Percentiles rank a stretch among this genome's conserved stretches.
Conservation (phyloP, 2,329 filamentous ascomycete species). For the Apiospora sp. region DNA sequence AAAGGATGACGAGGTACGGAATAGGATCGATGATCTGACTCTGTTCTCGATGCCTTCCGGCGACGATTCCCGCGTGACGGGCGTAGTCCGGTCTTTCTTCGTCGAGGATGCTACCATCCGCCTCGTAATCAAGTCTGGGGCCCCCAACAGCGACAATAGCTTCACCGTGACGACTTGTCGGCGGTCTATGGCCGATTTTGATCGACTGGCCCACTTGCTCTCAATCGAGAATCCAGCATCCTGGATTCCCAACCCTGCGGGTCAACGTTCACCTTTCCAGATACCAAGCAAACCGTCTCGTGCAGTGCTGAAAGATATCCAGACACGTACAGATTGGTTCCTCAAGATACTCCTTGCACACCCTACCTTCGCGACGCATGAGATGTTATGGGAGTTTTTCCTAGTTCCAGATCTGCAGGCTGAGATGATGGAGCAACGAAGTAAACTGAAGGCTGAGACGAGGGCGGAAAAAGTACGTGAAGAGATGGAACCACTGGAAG, state of each 20-base stretch:
- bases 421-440: conserved; percentile 88
- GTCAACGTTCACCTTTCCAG: conserved; percentile 87
- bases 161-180: conserved; percentile 96
- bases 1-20: conserved; percentile 96
- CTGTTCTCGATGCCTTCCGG: conserved; percentile 78
- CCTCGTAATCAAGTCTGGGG: conserved; percentile 92
- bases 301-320: conserved; percentile 85
- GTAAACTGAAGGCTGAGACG: conserved; percentile 83
- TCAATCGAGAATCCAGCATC: conserved; percentile 92
- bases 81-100: conserved; percentile 94
- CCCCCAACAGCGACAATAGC: conserved; percentile 79
- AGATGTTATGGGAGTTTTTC: conserved; percentile 99
- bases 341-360: conserved; percentile 86
- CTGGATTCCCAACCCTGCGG: conserved; percentile 84
- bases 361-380: conserved; percentile 92
- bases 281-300: conserved; percentile 91
- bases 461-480: conserved; percentile 86
- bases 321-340: conserved; percentile 86
- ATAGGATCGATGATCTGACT: conserved; percentile 93
- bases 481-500: conserved; percentile 84
- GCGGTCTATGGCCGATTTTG: conserved; percentile 87
- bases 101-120: conserved; percentile 95
- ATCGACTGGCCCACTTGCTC: conserved; percentile 85
- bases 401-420: conserved; percentile 92
- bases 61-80: conserved; percentile 83